Percentiles rank a stretch among this genome's conserved stretches.
Evolutionary conservation across 768 basidiomycete genomes (phyloP).

Genomic region (Suillus cothurnatus): DNA sequence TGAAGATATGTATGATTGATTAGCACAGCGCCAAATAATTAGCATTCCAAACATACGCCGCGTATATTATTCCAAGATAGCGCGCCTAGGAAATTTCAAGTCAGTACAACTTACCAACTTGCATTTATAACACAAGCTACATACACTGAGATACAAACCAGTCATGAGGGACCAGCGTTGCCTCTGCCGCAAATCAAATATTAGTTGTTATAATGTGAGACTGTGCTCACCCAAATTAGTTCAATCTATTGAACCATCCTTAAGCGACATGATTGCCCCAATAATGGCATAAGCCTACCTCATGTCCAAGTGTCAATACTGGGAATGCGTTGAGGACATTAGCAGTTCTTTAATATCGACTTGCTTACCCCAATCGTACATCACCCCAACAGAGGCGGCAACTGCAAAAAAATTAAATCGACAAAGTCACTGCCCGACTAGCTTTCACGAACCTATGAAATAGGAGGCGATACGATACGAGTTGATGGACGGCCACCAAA

Average conservation of each 20-base stretch:
- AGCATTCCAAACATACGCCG: not conserved
- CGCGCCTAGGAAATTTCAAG: not conserved
- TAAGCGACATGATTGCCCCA: not conserved
- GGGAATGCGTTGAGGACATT: not conserved
- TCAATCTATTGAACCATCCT: not conserved
- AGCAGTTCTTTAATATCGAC: no score
- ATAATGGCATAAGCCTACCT: not conserved
- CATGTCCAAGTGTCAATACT: not conserved
- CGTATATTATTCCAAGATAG: constrained; percentile 2
- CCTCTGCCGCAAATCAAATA: not conserved
- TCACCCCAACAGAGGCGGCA: not conserved
- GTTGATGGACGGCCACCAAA: not conserved
- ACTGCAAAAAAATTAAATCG: not conserved
- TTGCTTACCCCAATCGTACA: not conserved
- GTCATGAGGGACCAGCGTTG: constrained; percentile 4
- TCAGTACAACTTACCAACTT: not conserved
- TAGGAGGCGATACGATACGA: not conserved
- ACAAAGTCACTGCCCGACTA: not conserved
- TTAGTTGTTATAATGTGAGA: not conserved
- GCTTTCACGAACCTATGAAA: not conserved
- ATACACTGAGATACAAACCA: not conserved
- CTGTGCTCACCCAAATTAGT: constrained; percentile 1
- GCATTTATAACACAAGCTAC: not conserved
- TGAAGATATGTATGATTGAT: not conserved
- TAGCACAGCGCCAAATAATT: not conserved